Percentiles rank a stretch among this genome's conserved stretches.
Evolutionary conservation across 2,329 filamentous ascomycete genomes (phyloP).

Genomic region (Aspergillus thermomutatus): DNA sequence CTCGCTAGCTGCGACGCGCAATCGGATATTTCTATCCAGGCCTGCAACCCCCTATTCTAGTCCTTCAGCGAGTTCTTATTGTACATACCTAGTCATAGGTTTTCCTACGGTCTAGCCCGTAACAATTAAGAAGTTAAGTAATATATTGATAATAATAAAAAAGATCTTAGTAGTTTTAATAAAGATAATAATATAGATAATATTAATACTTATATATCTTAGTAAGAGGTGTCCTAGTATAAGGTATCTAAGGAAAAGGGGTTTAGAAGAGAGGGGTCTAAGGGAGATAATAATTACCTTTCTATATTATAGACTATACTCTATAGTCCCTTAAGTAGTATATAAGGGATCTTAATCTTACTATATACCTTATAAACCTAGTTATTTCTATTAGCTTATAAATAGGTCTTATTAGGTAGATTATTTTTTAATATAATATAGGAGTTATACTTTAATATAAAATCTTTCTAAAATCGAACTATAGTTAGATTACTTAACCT

Average conservation of each 20-base stretch:
- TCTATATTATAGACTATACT: not conserved
- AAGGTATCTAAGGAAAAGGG: no score
- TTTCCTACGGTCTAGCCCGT: no score
- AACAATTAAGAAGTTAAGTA: no score
- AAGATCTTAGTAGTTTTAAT: not conserved
- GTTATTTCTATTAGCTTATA: not conserved
- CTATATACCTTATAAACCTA: not conserved
- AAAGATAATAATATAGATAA: no score
- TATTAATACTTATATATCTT: no score
- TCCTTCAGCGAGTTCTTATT: no score
- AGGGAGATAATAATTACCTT: not conserved
- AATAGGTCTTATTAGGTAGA: not conserved
- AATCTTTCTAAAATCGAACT: not conserved
- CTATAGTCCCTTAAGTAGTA: not conserved
- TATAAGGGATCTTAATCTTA: not conserved
- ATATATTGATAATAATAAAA: not conserved
- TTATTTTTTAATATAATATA: not conserved
- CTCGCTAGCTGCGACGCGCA: no score
- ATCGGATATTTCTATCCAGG: no score
- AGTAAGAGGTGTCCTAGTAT: not conserved
- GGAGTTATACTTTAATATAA: not conserved
- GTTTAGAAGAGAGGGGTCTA: not conserved
- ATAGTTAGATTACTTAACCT: not conserved
- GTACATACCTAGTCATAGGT: no score
- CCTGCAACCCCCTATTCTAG: no score